phyloP scores from a whole-genome alignment of 345 rosid species.

The Carallia brachiata region DNA sequence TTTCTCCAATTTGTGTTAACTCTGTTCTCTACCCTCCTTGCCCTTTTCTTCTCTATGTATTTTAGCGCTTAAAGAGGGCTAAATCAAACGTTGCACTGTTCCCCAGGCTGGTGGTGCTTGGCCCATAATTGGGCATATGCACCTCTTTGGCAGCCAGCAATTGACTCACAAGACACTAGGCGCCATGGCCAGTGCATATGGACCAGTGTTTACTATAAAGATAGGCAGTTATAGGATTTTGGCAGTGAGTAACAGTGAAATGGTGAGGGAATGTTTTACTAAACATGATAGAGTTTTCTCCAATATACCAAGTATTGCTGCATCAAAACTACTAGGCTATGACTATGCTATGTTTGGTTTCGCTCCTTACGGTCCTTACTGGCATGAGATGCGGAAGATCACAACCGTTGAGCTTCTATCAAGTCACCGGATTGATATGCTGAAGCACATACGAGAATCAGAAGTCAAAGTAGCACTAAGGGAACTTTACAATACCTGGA shows the following conservation, averaged over 20 bases:
- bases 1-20: slow-evolving; percentile 12
- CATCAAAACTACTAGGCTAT: slow-evolving; percentile 34
- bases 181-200: slow-evolving; percentile 35
- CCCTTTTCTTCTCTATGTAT: slow-evolving; percentile 11
- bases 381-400: slow-evolving; percentile 42
- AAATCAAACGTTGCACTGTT: background rate
- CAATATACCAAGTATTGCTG: slow-evolving; percentile 19
- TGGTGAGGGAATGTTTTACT: slow-evolving; percentile 33
- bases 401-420: slow-evolving; percentile 32
- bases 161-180: slow-evolving; percentile 22
- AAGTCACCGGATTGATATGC: slow-evolving; percentile 26
- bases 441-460: slow-evolving; percentile 22
- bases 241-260: slow-evolving; percentile 31
- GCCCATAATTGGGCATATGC: slow-evolving; percentile 44
- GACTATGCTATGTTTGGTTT: slow-evolving; percentile 40
- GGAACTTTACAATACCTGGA: slow-evolving; percentile 16
- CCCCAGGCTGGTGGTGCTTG: slow-evolving; percentile 34
- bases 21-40: slow-evolving; percentile 2
- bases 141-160: slow-evolving; percentile 24
- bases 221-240: slow-evolving; percentile 29
- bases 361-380: slow-evolving; percentile 40
- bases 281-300: slow-evolving; percentile 33
- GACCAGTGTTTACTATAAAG: slow-evolving; percentile 28
- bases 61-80: slow-evolving; percentile 9
- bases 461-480: slow-evolving; percentile 23